Percentiles rank a stretch among this genome's conserved stretches.
phyloP scores from a whole-genome alignment of 805 yeast species.

The Zygotorulaspora chibaensis region DNA sequence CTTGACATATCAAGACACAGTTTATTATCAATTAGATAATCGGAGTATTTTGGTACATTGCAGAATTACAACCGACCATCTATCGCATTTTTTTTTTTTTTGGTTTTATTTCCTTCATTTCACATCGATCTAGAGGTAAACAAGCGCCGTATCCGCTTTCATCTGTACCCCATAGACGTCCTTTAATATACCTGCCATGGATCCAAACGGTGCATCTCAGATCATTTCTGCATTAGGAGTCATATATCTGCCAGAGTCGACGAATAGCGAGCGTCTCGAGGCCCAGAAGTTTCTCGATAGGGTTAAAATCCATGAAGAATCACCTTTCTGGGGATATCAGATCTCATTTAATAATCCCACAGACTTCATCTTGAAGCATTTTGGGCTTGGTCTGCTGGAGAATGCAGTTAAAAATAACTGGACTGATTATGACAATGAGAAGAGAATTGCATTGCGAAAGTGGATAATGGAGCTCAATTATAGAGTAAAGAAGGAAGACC shows the following conservation, averaged over 20 bases:
- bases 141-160: too few species aligned
- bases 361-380: conserved; percentile 77
- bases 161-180: too few species aligned
- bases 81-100: conserved; percentile 3
- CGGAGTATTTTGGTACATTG: not conserved
- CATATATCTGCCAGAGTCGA: conserved; percentile 62
- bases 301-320: conserved; percentile 70
- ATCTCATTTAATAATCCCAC: conserved; percentile 60
- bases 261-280: conserved; percentile 52
- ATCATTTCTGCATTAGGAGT: conserved; percentile 73
- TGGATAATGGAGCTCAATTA: conserved; percentile 82
- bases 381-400: conserved; percentile 77
- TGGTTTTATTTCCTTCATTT: not conserved
- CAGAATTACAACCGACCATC: not conserved
- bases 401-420: conserved; percentile 57
- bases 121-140: not conserved
- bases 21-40: not conserved
- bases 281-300: conserved; percentile 69
- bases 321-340: conserved; percentile 91
- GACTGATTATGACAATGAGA: conserved; percentile 52
- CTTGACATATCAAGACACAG: not conserved
- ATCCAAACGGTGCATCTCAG: conserved; percentile 62
- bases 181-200: conserved; percentile 41
- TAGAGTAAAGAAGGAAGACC: conserved; percentile 59
- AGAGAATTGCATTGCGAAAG: conserved; percentile 62